Evolutionary conservation across 2,329 filamentous ascomycete genomes (phyloP), one percentile per base, ranked within the genome.

Genomic region (Dothiorella sarmentorum): DNA sequence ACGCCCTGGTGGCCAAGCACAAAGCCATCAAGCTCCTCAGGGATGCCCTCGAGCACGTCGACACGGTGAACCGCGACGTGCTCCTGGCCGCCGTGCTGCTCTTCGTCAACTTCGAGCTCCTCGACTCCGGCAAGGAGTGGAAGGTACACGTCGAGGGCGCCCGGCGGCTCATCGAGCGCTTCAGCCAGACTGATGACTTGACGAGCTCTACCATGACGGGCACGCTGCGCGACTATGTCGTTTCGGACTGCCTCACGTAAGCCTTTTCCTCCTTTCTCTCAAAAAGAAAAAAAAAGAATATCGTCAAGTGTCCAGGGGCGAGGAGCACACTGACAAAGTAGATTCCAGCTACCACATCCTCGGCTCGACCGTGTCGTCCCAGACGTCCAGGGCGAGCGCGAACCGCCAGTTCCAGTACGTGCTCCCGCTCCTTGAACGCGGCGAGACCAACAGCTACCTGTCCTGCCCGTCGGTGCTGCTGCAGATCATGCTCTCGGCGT

Each of bases 61-160:
- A 1, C 51, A 63, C 35, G 63, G 63, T 60, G 63, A 67, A 43
- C 56, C 74, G 74, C 4, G 76, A 80, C 43, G 67, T 80, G 17
- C 70, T 76, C 27, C 60, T 81, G 47, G 76, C 76, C 15, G 73
- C 76, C 0, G 78, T 80, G 24, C 69, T 81, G 18, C 69, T 81
- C 4, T 76, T 81, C 59, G 76, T 80, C 58, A 74, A 80, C 18
- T 75, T 80, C 60, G 78, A 80, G 57, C 68, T 80, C 4, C 73
- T 81, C 4, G 78, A 80, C 61, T 81, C 79, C 0, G 79, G 79
- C 13, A 75, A 73, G 49, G 78, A 78, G 10, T 82, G 79, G 79
- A 80, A 75, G 62, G 74, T 77, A 31, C 79, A 82, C 60, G 73
- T 80, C 49, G 76, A 79, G 60, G 79, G 79, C 6, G 79, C 78